These are phyloP conservation scores for Clathrus columnatus DNA, from an alignment of 768 basidiomycete species.

Conservation along the genomic window DNA sequence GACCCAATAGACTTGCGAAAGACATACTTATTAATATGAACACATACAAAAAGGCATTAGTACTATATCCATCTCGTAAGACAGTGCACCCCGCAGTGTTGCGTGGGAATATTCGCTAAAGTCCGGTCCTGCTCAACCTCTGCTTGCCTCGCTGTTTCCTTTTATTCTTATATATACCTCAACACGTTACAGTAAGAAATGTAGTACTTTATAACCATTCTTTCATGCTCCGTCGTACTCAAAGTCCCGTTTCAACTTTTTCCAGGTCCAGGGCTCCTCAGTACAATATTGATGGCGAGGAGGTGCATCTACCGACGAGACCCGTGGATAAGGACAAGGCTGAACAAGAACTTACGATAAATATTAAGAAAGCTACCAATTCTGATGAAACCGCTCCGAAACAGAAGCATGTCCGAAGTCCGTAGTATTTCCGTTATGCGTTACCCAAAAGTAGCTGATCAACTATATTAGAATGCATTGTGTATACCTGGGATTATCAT, in stretches of 20 bases:
- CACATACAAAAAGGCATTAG: slow-evolving; percentile 2
- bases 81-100: too few relatives aligned
- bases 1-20: too few relatives aligned
- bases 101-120: too few relatives aligned
- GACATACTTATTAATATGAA: too few relatives aligned
- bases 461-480: slow-evolving; percentile 72
- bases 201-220: too few relatives aligned
- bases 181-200: neutral
- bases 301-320: slow-evolving; percentile 87
- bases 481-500: slow-evolving; percentile 99
- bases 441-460: neutral
- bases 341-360: slow-evolving; percentile 85
- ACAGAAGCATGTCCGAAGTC: slow-evolving; percentile 98
- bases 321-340: slow-evolving; percentile 99
- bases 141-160: too few relatives aligned
- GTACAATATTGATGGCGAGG: slow-evolving; percentile 65
- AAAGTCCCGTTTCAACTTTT: slow-evolving; percentile 1
- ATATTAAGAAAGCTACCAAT: slow-evolving; percentile 98
- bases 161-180: neutral
- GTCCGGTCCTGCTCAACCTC: too few relatives aligned
- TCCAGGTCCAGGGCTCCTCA: slow-evolving; percentile 10
- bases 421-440: neutral
- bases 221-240: slow-evolving; percentile 8
- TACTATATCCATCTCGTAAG: slow-evolving; percentile 3
- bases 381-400: slow-evolving; percentile 95